Percentiles rank a stretch among this genome's conserved stretches.
Conservation (phyloP, 768 basidiomycete species). For the Gautieria morchelliformis region DNA sequence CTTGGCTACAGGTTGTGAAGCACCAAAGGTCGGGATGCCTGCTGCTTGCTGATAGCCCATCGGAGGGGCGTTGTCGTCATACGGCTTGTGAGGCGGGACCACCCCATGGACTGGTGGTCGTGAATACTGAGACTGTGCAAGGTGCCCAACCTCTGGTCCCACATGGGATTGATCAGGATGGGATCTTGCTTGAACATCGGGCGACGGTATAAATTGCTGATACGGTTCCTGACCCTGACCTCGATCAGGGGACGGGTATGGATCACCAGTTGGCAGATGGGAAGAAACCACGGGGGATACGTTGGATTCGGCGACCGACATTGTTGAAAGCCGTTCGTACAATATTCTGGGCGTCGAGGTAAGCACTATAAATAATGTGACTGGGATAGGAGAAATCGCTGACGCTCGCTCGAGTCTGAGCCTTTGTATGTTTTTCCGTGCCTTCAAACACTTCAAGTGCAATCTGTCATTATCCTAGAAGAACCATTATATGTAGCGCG, state of each 20-base stretch:
- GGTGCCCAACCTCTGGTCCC: too few species aligned
- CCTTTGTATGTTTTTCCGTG: conserved; percentile 75
- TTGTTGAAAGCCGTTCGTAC: conserved; percentile 3
- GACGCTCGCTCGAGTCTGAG: conserved; percentile 86
- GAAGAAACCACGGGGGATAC: neutral
- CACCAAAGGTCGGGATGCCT: too few species aligned
- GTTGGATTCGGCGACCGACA: neutral
- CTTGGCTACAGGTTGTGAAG: neutral
- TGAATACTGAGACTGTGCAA: too few species aligned
- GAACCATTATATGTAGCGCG: neutral
- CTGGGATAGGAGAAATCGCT: conserved; percentile 24
- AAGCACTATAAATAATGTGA: neutral
- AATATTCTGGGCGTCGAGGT: neutral
- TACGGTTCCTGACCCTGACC: neutral
- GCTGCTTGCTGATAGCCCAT: too few species aligned
- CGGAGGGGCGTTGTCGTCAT: too few species aligned
- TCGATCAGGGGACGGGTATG: neutral
- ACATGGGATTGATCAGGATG: too few species aligned
- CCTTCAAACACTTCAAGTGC: conserved; percentile 67
- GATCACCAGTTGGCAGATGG: neutral
- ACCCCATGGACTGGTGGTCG: too few species aligned
- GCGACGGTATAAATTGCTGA: neutral
- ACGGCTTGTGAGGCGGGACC: too few species aligned
- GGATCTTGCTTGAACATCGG: too few species aligned
- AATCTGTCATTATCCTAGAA: conserved; percentile 82